phyloP scores from a whole-genome alignment of 2,329 filamentous ascomycete genomes.

The Aspergillus sergii region DNA sequence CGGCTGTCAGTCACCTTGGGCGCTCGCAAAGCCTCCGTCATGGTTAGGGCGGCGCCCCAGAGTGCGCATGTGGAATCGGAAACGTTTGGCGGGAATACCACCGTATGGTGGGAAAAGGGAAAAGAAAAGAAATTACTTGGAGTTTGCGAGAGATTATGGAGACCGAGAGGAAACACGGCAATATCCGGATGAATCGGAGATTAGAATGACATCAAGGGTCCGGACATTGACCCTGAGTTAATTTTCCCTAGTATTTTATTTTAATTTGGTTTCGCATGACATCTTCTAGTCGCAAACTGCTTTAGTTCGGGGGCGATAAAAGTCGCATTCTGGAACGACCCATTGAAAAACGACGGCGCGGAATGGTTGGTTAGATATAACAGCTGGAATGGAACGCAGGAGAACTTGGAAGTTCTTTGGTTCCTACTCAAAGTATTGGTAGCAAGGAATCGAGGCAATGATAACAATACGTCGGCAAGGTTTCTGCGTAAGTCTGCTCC shows the following conservation, averaged over 20 bases:
- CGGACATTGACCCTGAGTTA: neutral
- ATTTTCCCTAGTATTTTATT: neutral
- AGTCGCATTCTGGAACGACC: conserved; percentile 2
- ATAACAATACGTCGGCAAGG: conserved; percentile 1
- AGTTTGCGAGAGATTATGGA: neutral
- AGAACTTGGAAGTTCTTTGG: neutral
- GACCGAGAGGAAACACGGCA: conserved; percentile 10
- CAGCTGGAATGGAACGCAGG: neutral
- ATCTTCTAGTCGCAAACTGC: neutral
- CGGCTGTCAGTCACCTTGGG: conserved; percentile 25
- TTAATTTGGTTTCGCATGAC: neutral
- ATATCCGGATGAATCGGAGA: conserved; percentile 13
- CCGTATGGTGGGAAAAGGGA: neutral
- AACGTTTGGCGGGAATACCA: conserved; percentile 1
- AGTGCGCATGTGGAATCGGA: conserved; percentile 26
- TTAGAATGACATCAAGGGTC: conserved; percentile 31
- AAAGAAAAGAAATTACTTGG: conserved; percentile 3
- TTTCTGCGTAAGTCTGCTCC: neutral
- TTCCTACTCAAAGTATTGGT: neutral
- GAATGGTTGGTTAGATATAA: neutral
- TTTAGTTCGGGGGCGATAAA: neutral
- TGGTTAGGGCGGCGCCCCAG: conserved; percentile 21
- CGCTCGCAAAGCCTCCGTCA: conserved; percentile 36
- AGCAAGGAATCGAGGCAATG: neutral
- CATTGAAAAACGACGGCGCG: neutral